These are phyloP conservation scores for Hypsizygus marmoreus DNA, from an alignment of 768 basidiomycete species.

Conservation along the genomic window DNA sequence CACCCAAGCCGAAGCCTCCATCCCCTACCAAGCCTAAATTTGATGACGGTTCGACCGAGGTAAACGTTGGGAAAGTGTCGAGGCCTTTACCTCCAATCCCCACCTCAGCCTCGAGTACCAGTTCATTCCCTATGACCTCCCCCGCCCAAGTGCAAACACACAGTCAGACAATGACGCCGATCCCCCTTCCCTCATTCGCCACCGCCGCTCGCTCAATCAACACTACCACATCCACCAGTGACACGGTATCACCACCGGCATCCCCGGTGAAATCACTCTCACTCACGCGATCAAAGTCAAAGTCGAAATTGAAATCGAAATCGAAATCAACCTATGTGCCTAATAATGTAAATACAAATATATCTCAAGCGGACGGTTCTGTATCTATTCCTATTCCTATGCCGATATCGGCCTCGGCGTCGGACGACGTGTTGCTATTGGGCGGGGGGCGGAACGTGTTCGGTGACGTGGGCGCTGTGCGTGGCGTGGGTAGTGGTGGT, in stretches of 20 bases:
- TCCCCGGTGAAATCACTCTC: neutral
- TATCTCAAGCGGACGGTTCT: neutral
- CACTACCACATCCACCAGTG: neutral
- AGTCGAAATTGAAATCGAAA: neutral
- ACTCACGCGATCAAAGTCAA: neutral
- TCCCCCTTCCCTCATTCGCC: constrained; percentile 44
- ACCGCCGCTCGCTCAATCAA: constrained; percentile 21
- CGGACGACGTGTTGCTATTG: constrained; percentile 1
- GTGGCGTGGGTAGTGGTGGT: neutral
- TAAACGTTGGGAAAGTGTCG: neutral
- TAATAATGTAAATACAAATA: neutral
- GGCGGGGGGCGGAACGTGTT: too few relatives aligned
- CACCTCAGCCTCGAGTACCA: neutral
- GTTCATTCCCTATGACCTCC: constrained; percentile 7
- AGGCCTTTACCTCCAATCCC: neutral
- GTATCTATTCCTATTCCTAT: constrained; percentile 4
- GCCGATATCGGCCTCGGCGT: constrained; percentile 1
- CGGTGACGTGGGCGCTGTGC: constrained; percentile 1
- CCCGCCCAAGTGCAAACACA: constrained; percentile 5
- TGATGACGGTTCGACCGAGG: too few relatives aligned
- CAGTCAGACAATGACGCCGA: constrained; percentile 26
- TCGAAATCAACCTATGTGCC: neutral
- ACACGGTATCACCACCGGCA: neutral
- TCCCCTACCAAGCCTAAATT: too few relatives aligned
- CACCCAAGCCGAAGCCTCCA: constrained; percentile 5